Evolutionary conservation across 176 grass and related monocot species (phyloP), one percentile per base, ranked within the genome.

Genomic region (Microstegium vimineum): DNA sequence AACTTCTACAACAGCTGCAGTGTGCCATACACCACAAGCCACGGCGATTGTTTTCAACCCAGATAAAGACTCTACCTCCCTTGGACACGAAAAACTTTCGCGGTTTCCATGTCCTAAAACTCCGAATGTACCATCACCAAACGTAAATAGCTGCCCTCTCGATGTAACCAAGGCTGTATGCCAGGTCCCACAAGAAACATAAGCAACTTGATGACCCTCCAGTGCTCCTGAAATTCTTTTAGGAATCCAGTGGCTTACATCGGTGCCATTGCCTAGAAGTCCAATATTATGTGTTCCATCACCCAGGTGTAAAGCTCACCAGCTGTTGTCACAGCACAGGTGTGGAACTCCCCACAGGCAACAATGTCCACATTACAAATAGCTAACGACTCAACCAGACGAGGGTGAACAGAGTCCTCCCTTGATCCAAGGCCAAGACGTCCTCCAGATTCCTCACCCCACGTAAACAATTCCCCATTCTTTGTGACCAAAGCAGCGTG

Each of bases 331-430:
- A 99, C 87, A 7, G 92, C 93, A 64, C 96, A 99, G 27, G 93
- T 99, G 83, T 99, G 96, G 41, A 95, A 99, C 86, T 99, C 96
- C 60, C 96, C 96, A 82, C 96, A 99, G 23, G 96, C 83, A 79
- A 99, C 77, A 4, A 88, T 65, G 61, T 95, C 91, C 41, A 89
- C 81, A 47, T 89, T 88, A 77, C 76, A 79, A 68, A 82, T 66
- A 37, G 80, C 75, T 79, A 99, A 85, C 4, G 83, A 94, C 73
- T 90, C 93, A 20, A 99, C 82, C 22, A 95, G 59, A 65, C 41
- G 81, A 33, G 96, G 96, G 41, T 82, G 89, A 68, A 73, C 69
- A 77, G 54, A 73, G 76, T 99, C 93, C 33, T 85, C 86, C 65
- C 66, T 85, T 77, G 85, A 86, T 71, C 96, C 93, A 98, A 93